Conservation (phyloP, 2,329 filamentous ascomycete species). For the Tolypocladium inflatum region DNA sequence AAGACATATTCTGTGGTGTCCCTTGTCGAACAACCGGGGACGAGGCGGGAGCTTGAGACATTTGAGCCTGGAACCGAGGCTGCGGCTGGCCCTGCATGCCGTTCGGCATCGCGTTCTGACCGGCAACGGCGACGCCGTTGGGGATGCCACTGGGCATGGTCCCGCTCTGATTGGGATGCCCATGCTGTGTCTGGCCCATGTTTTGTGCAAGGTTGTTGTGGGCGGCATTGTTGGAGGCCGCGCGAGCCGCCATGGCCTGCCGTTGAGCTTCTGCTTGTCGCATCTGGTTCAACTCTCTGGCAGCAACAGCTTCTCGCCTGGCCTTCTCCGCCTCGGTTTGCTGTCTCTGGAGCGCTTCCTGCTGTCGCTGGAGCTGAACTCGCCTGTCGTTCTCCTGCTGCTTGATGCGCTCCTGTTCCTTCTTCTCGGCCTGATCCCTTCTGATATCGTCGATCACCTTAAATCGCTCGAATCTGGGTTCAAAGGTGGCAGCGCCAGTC, state of each 20-base stretch:
- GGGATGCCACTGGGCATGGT: slow-evolving; percentile 26
- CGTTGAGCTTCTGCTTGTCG: slow-evolving; percentile 27
- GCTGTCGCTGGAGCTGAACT: slow-evolving; percentile 34
- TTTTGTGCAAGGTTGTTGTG: slow-evolving; percentile 17
- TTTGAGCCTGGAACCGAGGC: slow-evolving; percentile 42
- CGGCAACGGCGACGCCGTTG: slow-evolving; percentile 21
- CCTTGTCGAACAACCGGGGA: slow-evolving; percentile 59
- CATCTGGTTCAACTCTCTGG: slow-evolving; percentile 23
- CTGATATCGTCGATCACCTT: slow-evolving; percentile 85
- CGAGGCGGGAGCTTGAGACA: slow-evolving; percentile 53
- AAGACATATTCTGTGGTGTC: slow-evolving; percentile 56
- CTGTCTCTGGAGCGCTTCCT: slow-evolving; percentile 34
- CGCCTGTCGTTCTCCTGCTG: slow-evolving; percentile 51
- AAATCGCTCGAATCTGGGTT: slow-evolving; percentile 81
- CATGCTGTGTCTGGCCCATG: slow-evolving; percentile 20
- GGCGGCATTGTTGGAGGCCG: neutral
- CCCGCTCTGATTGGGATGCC: slow-evolving; percentile 26
- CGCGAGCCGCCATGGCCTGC: slow-evolving; percentile 20
- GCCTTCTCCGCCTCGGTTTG: slow-evolving; percentile 34
- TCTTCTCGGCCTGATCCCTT: slow-evolving; percentile 65
- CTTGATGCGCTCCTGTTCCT: slow-evolving; percentile 64
- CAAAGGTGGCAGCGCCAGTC: slow-evolving; percentile 63
- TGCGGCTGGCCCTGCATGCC: slow-evolving; percentile 30
- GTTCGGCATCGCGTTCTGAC: slow-evolving; percentile 26
- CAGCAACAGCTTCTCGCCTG: slow-evolving; percentile 23